Evolutionary conservation across 208 protist genomes (phyloP), one percentile per base, ranked within the genome.

Genomic region (Trypanosoma lewisi): DNA sequence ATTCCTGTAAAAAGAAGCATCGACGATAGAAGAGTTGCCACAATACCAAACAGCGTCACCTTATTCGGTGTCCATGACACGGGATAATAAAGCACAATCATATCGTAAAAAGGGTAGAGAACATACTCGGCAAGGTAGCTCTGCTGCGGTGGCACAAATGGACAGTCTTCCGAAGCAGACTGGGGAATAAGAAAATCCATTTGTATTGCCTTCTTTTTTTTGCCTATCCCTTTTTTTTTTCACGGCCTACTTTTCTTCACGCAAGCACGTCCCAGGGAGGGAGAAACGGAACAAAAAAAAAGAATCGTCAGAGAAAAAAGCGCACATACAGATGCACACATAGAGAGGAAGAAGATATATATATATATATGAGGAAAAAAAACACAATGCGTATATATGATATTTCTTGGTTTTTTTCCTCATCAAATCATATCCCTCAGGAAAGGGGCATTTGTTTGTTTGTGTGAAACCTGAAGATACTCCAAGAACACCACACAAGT

Each of bases 41-140:
- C 58, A 42, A 96, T 83, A 55, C 89, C 89, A 36, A 77, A 67
- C 44, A 93, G 58, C 11, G 89, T 96, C 52, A 96, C 71, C 53
- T 76, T 84, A 76, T 96, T 96, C 33, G 89, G 89, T n/a, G 62
- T 37, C 83, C 83, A 93, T 36, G 66, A 75, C 25, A 44, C 60
- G 0, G 86, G 89, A 58, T 85, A 88, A 33, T 77, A 84, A 34
- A 53, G 60, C 27, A 88, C 75, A 37, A 92, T 23, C n/a, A 41
- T 78, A 64, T 93, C 86, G 61, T 96, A 96, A 39, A 96, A 79
- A 14, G 89, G 89, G 47, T 84, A 85, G 36, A 83, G 69, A 30
- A 93, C 45, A 65, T 92, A 84, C 75, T 93, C 86, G 36, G 81
- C 67, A 14, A 96, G 70, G 36, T 89, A 75, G 49, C 76, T 90